These are phyloP conservation scores for Mucuna pruriens DNA, from an alignment of 306 rosid species.

Conservation along the genomic window DNA sequence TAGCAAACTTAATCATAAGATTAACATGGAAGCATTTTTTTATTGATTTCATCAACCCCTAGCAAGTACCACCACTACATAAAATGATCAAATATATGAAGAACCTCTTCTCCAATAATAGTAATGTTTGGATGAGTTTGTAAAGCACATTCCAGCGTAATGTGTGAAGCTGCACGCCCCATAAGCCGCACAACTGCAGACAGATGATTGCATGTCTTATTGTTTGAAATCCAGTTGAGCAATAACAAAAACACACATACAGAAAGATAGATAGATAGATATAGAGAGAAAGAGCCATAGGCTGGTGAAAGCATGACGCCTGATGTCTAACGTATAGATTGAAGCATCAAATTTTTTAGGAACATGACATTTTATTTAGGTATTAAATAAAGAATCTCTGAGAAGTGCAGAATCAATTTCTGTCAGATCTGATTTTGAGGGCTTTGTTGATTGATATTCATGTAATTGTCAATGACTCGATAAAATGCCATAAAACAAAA, in stretches of 20 bases:
- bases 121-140: slow-evolving; percentile 98
- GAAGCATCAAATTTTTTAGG: not conserved
- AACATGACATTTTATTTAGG: slow-evolving; percentile 13
- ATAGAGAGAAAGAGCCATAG: not conserved
- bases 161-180: slow-evolving; percentile 99
- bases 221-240: not conserved
- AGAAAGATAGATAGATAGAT: not conserved
- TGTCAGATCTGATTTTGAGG: slow-evolving; percentile 10
- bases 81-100: slow-evolving; percentile 20
- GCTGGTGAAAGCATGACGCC: not conserved
- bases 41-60: not conserved
- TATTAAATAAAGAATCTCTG: not conserved
- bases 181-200: slow-evolving; percentile 97
- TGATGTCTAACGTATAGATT: slow-evolving; percentile 1
- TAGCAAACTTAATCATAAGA: slow-evolving; percentile 10
- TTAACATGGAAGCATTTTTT: slow-evolving; percentile 10
- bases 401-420: not conserved
- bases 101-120: slow-evolving; percentile 97
- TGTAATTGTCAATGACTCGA: not conserved
- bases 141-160: slow-evolving; percentile 95
- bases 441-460: slow-evolving; percentile 9
- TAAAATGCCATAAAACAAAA: slow-evolving; percentile 1
- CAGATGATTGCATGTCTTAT: slow-evolving; percentile 7
- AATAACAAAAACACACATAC: not conserved
- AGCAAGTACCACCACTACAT: not conserved